Conservation (phyloP, 306 rosid genomes). For the Lupinus albus region DNA sequence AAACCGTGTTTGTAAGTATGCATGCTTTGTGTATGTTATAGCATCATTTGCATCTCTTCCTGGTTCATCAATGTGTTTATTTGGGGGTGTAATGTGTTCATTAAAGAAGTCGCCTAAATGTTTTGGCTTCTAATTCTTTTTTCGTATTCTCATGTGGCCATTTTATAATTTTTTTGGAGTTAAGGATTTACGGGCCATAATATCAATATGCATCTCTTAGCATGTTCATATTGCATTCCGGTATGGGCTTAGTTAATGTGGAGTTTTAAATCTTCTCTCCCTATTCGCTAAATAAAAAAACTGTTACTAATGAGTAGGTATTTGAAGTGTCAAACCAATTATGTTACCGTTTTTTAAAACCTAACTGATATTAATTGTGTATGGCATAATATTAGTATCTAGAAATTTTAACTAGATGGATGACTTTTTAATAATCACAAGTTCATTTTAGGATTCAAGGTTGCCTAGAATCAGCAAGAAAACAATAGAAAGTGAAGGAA, state of each 20-base stretch:
- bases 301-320: neutral
- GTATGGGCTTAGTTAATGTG: neutral
- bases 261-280: neutral
- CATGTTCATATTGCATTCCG: constrained; percentile 13
- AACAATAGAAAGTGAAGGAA: neutral
- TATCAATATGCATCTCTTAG: constrained; percentile 3
- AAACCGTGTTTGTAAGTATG: constrained; percentile 57
- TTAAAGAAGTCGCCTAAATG: neutral
- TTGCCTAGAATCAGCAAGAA: neutral
- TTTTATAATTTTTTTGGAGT: neutral
- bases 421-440: neutral
- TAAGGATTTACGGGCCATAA: constrained; percentile 1
- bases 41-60: neutral
- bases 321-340: neutral
- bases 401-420: neutral
- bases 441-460: neutral
- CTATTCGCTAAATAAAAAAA: neutral
- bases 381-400: neutral
- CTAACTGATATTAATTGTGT: neutral
- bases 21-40: constrained; percentile 31
- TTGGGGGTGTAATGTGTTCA: neutral
- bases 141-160: neutral
- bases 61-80: neutral
- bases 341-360: neutral
- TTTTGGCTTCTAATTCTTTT: neutral